These are phyloP conservation scores for Trichoderma koningii DNA, from an alignment of 2,329 filamentous ascomycete genomes.

Conservation along the genomic window DNA sequence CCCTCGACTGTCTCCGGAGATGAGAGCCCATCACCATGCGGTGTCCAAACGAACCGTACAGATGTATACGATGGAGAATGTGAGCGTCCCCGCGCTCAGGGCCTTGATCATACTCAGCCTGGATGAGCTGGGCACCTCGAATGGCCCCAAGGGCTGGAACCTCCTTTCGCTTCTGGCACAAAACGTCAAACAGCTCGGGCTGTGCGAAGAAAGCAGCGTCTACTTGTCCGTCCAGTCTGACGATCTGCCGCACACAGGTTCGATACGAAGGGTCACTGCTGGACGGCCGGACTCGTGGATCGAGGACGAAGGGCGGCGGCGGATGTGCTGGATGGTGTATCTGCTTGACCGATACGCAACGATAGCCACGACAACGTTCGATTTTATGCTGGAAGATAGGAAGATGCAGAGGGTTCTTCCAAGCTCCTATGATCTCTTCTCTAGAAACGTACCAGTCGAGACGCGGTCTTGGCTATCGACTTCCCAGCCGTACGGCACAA, in stretches of 20 bases:
- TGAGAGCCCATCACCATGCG: slow-evolving; percentile 44
- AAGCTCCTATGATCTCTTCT: slow-evolving; percentile 50
- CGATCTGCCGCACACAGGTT: slow-evolving; percentile 40
- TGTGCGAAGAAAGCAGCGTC: slow-evolving; percentile 45
- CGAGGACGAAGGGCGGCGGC: slow-evolving; percentile 47
- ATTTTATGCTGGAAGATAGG: slow-evolving; percentile 46
- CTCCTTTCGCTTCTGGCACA: slow-evolving; percentile 44
- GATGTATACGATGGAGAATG: slow-evolving; percentile 47
- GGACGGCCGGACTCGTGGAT: slow-evolving; percentile 47
- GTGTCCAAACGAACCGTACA: slow-evolving; percentile 45
- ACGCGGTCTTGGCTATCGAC: slow-evolving; percentile 39
- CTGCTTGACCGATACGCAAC: slow-evolving; percentile 49
- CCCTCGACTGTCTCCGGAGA: slow-evolving; percentile 42
- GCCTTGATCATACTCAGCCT: slow-evolving; percentile 47
- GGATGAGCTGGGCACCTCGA: slow-evolving; percentile 47
- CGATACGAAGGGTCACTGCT: slow-evolving; percentile 40
- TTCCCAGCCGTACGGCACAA: slow-evolving; percentile 33
- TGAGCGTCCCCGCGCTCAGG: slow-evolving; percentile 44
- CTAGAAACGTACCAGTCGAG: slow-evolving; percentile 47
- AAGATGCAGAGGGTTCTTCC: slow-evolving; percentile 46
- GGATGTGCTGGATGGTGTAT: slow-evolving; percentile 50
- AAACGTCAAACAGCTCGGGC: slow-evolving; percentile 44
- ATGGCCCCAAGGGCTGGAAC: slow-evolving; percentile 48
- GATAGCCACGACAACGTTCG: slow-evolving; percentile 45
- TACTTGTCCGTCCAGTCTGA: slow-evolving; percentile 41